A percentile compares a stretch with the other conserved stretches of the same genome.
Conservation (phyloP, 2,329 filamentous ascomycete genomes). For the Fusarium pilosicola region DNA sequence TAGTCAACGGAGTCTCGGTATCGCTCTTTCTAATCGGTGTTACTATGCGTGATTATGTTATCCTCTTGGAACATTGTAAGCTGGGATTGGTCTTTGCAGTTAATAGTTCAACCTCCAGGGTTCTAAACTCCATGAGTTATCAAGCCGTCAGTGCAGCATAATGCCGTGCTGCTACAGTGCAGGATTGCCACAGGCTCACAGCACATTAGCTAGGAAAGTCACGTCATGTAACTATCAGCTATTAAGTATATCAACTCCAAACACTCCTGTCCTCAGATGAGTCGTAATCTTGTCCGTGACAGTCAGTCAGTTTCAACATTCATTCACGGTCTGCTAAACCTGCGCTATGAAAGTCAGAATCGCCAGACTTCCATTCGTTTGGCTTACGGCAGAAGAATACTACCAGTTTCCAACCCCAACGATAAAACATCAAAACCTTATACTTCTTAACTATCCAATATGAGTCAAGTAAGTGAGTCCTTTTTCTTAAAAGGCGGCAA, state of each 20-base stretch:
- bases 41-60: background rate
- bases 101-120: background rate
- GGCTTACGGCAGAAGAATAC: background rate
- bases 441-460: background rate
- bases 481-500: background rate
- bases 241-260: background rate
- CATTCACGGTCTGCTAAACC: background rate
- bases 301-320: background rate
- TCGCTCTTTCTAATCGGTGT: background rate
- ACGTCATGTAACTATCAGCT: background rate
- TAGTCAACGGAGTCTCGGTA: too few species aligned
- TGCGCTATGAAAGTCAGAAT: background rate
- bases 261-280: background rate
- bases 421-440: too few species aligned
- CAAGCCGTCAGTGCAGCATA: background rate
- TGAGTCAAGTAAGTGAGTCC: too few species aligned
- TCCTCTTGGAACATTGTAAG: background rate
- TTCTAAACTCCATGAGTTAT: background rate
- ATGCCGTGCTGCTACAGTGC: background rate
- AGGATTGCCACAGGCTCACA: background rate
- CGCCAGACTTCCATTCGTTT: background rate
- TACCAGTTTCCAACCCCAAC: background rate
- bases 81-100: background rate
- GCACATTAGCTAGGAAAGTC: background rate
- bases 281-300: background rate